Conservation (phyloP, 306 rosid species). For the Prunus padus region DNA sequence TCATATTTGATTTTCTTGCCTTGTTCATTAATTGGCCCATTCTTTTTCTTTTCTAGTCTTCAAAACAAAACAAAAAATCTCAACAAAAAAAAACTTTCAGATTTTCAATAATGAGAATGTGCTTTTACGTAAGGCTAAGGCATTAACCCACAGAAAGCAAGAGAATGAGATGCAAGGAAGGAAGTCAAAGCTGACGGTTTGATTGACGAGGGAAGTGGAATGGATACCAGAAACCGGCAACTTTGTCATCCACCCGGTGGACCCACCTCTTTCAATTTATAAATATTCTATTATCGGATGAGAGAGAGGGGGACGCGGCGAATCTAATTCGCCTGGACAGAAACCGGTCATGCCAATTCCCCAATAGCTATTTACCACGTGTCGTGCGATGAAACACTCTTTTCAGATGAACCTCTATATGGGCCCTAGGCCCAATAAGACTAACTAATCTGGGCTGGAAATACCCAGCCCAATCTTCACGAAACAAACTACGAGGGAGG, state of each 20-base stretch:
- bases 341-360: neutral
- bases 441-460: neutral
- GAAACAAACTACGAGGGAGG: no score
- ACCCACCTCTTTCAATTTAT: neutral
- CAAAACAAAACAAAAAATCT: neutral
- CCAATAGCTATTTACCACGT: neutral
- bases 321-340: no score
- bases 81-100: no score
- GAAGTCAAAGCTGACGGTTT: neutral
- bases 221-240: neutral
- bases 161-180: neutral
- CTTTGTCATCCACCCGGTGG: neutral
- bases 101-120: neutral
- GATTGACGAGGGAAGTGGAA: neutral
- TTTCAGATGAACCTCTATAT: neutral
- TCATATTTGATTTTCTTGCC: neutral
- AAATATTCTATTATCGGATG: neutral
- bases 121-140: neutral
- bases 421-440: neutral
- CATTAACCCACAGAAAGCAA: neutral
- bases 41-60: neutral
- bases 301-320: neutral
- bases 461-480: no score
- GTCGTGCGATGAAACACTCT: neutral
- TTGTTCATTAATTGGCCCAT: neutral